Conservation (phyloP, 306 rosid species). For the Rosa lucieae region DNA sequence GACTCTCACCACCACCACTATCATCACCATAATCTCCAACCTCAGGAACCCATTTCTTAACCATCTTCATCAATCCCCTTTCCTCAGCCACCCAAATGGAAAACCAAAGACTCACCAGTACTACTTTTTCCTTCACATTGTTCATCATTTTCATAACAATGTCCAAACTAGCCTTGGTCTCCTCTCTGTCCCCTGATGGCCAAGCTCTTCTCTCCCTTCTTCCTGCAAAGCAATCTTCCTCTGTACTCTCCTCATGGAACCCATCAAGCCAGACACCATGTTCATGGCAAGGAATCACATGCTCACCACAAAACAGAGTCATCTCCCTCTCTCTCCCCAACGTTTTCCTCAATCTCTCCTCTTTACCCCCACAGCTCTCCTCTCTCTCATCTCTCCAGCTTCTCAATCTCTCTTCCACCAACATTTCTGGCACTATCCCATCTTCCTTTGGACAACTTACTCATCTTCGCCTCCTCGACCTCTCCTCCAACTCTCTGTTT, state of each 20-base stretch:
- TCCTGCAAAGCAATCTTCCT: slow-evolving; percentile 47
- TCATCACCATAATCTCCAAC: neutral
- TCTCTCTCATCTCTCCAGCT: slow-evolving; percentile 82
- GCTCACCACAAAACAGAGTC: slow-evolving; percentile 86
- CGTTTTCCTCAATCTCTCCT: slow-evolving; percentile 71
- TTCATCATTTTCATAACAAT: slow-evolving; percentile 36
- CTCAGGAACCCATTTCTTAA: slow-evolving; percentile 27
- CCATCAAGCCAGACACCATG: slow-evolving; percentile 81
- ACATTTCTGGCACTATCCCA: slow-evolving; percentile 81
- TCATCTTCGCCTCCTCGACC: slow-evolving; percentile 76
- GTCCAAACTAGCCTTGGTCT: slow-evolving; percentile 28
- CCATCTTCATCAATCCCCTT: slow-evolving; percentile 30
- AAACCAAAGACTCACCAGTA: neutral
- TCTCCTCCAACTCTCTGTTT: slow-evolving; percentile 76
- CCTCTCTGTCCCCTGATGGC: slow-evolving; percentile 80
- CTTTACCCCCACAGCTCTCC: slow-evolving; percentile 65
- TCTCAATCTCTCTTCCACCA: slow-evolving; percentile 89
- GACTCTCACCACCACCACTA: slow-evolving; percentile 41
- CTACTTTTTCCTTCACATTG: slow-evolving; percentile 28
- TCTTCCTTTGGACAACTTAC: slow-evolving; percentile 69
- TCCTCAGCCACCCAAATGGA: slow-evolving; percentile 41
- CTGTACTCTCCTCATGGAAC: slow-evolving; percentile 81
- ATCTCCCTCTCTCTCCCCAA: slow-evolving; percentile 80
- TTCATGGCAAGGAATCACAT: slow-evolving; percentile 85
- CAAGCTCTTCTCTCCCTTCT: slow-evolving; percentile 80